A percentile compares a stretch with the other conserved stretches of the same genome.
These are phyloP conservation scores for Irpex lacteus DNA, from an alignment of 1,284 basidiomycete genomes.

Conservation along the genomic window DNA sequence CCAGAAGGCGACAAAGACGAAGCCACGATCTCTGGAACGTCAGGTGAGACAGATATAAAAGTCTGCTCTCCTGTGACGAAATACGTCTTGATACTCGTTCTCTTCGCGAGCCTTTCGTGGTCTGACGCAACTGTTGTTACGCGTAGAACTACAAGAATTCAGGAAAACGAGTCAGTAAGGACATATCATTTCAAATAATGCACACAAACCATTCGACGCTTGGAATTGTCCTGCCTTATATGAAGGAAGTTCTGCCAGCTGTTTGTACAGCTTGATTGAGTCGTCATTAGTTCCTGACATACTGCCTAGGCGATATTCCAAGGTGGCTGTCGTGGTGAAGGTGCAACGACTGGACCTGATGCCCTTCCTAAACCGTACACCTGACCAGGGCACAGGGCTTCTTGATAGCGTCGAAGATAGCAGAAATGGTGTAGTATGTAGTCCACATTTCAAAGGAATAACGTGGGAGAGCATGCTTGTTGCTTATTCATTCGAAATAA, in stretches of 20 bases:
- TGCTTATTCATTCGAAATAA: too few relatives aligned
- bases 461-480: too few relatives aligned
- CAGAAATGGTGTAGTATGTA: too few relatives aligned
- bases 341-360: background rate
- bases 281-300: background rate
- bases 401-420: background rate
- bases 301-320: background rate
- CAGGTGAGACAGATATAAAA: slow-evolving; percentile 32
- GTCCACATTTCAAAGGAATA: too few relatives aligned
- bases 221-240: slow-evolving; percentile 26
- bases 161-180: background rate
- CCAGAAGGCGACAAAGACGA: slow-evolving; percentile 45
- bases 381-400: background rate
- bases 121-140: slow-evolving; percentile 44
- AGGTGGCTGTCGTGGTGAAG: background rate
- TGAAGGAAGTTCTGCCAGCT: slow-evolving; percentile 24
- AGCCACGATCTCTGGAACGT: slow-evolving; percentile 41
- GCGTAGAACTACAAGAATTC: slow-evolving; percentile 34
- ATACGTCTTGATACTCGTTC: slow-evolving; percentile 41
- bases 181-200: background rate
- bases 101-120: slow-evolving; percentile 46
- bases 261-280: slow-evolving; percentile 17
- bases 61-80: slow-evolving; percentile 26
- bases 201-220: slow-evolving; percentile 14
- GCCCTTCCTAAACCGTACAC: too few relatives aligned